Evolutionary conservation across 805 yeast genomes (phyloP), one percentile per base, ranked within the genome.

Genomic region (Candida wancherniae): DNA sequence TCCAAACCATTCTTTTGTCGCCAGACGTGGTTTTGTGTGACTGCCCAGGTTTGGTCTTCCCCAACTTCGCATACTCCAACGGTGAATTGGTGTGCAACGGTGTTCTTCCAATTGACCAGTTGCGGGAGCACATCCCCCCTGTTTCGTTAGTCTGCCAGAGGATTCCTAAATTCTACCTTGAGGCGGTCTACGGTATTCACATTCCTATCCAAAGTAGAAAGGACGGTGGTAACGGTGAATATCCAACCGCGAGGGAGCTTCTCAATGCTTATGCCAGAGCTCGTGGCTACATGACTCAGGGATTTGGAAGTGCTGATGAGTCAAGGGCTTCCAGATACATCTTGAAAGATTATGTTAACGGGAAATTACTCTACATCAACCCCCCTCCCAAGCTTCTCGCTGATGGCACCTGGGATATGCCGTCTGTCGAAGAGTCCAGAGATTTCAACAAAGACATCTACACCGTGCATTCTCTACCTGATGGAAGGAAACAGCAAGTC

Each of bases 11-110:
- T 40, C 75, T 77, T 52, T 70, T 92, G 26, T 77, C 95, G 1
- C 84, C 82, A 31, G 71, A 81, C 21, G 92, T 92, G 2, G 71
- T 87, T 45, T 68, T 92, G 31, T 92, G 97, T 62, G 99, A 92
- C 70, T 92, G 99, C 69, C 99, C 99, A 2, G 99, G 99, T 73
- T 70, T 92, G 40, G 99, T 92, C 11, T 92, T 92, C 68, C 98
- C 99, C 15, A 92, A 90, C 51, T 92, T 92, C 55, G 97, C 97
- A 5, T 84, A 84, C 55, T 84, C 96, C 15, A 88, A 87, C 51
- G 97, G 94, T 47, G 99, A 92, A 50, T 72, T 92, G 50, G 98
- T 92, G 1, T 87, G 97, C 65, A 85, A 87, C 52, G 99, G 99
- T 71, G 95, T 92, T n/a, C 70, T 92, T 35, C 99, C 99, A 13